Evolutionary conservation across 1,284 basidiomycete genomes (phyloP).

Genomic region (Fomitopsis betulina): DNA sequence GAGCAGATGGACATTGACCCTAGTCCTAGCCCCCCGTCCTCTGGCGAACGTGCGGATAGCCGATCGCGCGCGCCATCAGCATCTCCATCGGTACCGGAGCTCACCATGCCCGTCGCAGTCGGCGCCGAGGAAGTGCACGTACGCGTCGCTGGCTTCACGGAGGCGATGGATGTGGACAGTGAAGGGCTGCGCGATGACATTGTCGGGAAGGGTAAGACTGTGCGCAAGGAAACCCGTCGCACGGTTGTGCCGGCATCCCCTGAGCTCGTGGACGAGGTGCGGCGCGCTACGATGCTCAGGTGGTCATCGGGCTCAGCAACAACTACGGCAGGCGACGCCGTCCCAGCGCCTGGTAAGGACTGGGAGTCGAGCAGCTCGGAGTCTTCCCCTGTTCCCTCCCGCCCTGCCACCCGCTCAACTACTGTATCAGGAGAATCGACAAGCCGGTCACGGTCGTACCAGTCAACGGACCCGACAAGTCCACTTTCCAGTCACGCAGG

Average conservation of each 20-base stretch:
- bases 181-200: not conserved
- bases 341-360: slow-evolving; percentile 2
- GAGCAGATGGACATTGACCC: slow-evolving; percentile 30
- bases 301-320: slow-evolving; percentile 9
- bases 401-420: slow-evolving; percentile 1
- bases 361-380: slow-evolving; percentile 18
- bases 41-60: slow-evolving; percentile 12
- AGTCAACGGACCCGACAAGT: slow-evolving; percentile 7
- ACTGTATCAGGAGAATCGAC: slow-evolving; percentile 3
- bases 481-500: slow-evolving; percentile 16
- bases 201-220: not conserved
- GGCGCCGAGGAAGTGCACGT: slow-evolving; percentile 29
- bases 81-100: slow-evolving; percentile 13
- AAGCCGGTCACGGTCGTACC: slow-evolving; percentile 4
- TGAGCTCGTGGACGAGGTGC: slow-evolving; percentile 21
- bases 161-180: slow-evolving; percentile 25
- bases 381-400: slow-evolving; percentile 3
- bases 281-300: slow-evolving; percentile 15
- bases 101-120: slow-evolving; percentile 30
- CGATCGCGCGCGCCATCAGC: not conserved
- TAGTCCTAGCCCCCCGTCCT: slow-evolving; percentile 13
- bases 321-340: not conserved
- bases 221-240: slow-evolving; percentile 2
- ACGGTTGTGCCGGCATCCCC: slow-evolving; percentile 18
- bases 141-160: slow-evolving; percentile 22